Evolutionary conservation across 768 basidiomycete species (phyloP), one percentile per base, ranked within the genome.

Genomic region (Xerocomellus dryophilus): DNA sequence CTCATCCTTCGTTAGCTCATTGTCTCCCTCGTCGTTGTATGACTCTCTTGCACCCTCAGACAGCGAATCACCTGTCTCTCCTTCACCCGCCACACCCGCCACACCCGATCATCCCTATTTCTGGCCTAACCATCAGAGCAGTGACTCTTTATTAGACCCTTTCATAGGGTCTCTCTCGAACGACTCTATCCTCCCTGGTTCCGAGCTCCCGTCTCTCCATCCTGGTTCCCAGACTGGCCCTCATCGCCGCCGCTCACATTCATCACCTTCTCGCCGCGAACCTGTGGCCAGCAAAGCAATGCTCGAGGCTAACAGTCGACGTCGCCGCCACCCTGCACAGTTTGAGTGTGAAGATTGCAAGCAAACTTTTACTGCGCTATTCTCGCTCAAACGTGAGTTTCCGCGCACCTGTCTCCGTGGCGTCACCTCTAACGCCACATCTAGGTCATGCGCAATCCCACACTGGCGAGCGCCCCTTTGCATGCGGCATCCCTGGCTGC

Each of bases 331-430:
- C 47, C 57, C 63, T 3, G 53, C 71, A 17, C 57, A 56, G 9
- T 61, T 60, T 8, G 1, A 0, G 3, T 70, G 69, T 14, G 6
- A 20, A 0, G 58, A 61, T 0, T 70, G 69, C 36, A 14, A 18
- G 0, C 69, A 70, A 34, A 64, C 66, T 0, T 70, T 70, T 17
- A 70, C 69, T 14, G 69, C 69, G 2, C 45, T 57, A 0, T 72
- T 72, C 45, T 72, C 71, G 17, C 58, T 71, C 45, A 72, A 56
- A 41, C 69, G 69, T 70, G 38, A 63, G 70, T 62, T 34, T 31
- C 21, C 3, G 2, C 17, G 7, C 39, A 10, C 25, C 12, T 12
- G 20, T 7, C 9, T 25, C 5, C 4, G 7, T 29, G 2, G 7
- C 7, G 20, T 17, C 27, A 27, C 5, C 17, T 50, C 34, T 58